phyloP scores from a whole-genome alignment of 768 basidiomycete genomes.

The Lactifluus subvellereus region DNA sequence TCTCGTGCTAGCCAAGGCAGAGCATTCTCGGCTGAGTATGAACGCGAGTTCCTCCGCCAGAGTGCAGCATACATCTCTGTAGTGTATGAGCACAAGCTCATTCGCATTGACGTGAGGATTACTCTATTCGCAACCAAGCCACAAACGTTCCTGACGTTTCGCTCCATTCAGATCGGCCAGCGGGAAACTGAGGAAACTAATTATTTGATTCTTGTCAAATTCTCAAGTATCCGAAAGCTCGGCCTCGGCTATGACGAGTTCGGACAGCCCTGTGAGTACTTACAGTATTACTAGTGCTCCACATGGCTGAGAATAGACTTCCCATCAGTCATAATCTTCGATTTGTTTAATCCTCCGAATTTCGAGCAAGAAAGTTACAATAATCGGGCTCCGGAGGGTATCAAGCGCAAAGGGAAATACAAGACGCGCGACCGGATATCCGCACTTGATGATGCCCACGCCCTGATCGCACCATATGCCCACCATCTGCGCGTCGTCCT shows the following conservation, averaged over 20 bases:
- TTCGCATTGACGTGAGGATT: constrained; percentile 51
- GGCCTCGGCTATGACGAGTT: constrained; percentile 17
- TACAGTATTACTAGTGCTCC: no score
- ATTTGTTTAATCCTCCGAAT: constrained; percentile 43
- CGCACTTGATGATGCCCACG: constrained; percentile 53
- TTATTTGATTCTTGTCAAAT: constrained; percentile 13
- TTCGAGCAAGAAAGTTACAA: constrained; percentile 58
- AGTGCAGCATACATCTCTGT: constrained; percentile 53
- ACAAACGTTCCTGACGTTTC: background rate
- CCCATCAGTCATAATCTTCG: constrained; percentile 17
- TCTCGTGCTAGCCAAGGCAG: constrained; percentile 25
- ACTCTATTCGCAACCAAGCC: background rate
- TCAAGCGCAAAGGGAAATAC: constrained; percentile 31
- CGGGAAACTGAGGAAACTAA: constrained; percentile 13
- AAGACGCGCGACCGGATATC: constrained; percentile 56
- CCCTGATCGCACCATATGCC: constrained; percentile 58
- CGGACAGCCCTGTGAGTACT: constrained; percentile 8
- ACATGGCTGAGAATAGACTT: background rate
- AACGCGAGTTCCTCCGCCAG: constrained; percentile 40
- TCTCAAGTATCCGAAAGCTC: constrained; percentile 18
- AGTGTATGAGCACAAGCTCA: constrained; percentile 62
- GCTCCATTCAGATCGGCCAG: constrained; percentile 10
- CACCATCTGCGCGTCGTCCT: constrained; percentile 63
- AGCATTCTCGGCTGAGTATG: constrained; percentile 66
- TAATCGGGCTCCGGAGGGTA: constrained; percentile 39